Base-by-base conservation (phyloP, 2,329 filamentous ascomycete species). In the Penicillium sp. region DNA sequence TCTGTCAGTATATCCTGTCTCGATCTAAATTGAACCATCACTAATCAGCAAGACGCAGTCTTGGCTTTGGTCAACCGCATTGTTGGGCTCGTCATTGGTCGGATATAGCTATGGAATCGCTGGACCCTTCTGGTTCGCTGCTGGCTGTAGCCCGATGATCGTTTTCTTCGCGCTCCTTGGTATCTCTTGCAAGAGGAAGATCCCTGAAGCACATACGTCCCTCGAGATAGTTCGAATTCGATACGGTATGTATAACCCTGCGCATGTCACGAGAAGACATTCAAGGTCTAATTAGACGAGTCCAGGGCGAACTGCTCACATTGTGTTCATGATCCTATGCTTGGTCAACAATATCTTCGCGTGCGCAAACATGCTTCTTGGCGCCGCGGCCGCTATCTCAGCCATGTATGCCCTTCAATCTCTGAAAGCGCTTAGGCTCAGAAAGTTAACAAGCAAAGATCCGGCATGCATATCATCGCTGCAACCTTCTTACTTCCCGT, bases 111-210 rank as follows among this genome's bases (percentile, higher is more conserved):
- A 83, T 64, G 84, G 84, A 0, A 73, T 85, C 1, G 79, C 82
- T 1, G 82, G 82, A 0, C 83, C 83, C 0, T 85, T 86, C 55
- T 86, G 83, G 83, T 86, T 82, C 59, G 82, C 82, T 2, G 82
- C 82, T 47, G 83, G 83, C 1, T 83, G 81, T 51, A 82, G 79
- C 10, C 80, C 82, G 0, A 83, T 83, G 80, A 85, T 85, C 44
- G 80, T 83, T 0, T 83, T 85, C 66, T 84, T 85, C 50, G 77
- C 83, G 0, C 61, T 83, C 0, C 69, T 83, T 1, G 81, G 80
- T 0, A 82, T 84, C 11, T 79, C 78, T 0, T 82, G 79, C 69
- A 85, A 85, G 57, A 66, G 79, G 31, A 79, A 82, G 33, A 79
- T 83, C 1, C 82, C 82, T 0, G 78, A 83, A 55, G 83, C 83